Evolutionary conservation across 345 rosid species (phyloP), one percentile per base, ranked within the genome.

Genomic region (Diplotaxis tenuifolia): DNA sequence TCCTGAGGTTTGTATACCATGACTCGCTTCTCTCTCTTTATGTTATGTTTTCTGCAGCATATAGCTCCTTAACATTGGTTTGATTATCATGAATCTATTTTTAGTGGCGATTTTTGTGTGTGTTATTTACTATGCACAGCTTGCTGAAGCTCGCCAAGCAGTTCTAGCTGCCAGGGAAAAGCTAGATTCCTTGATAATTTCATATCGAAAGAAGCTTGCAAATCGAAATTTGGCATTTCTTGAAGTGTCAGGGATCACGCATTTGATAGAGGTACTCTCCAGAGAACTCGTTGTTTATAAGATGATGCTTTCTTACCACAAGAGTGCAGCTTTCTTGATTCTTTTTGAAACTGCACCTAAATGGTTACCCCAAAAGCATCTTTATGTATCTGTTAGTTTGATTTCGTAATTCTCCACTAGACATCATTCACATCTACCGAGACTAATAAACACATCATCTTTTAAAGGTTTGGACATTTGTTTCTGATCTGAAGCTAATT

Each of bases 131-230:
- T 36, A 40, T 75, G 53, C 23, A 65, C 61, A 94, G 98, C 91
- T 94, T 75, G 85, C 84, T 73, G 85, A 68, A 68, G 89, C 96
- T 38, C 84, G 84, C 45, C 73, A 81, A 79, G 84, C 86, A 75
- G 89, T 91, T 78, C 88, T 79, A 75, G 68, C 70, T 67, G 86
- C 88, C 34, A 86, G 47, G 79, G 89, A 87, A 78, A 84, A 83
- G 62, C 55, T 79, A 31, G 82, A 79, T 38, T 70, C 73, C 23
- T 65, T 21, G 9, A 74, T 79, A 64, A 19, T 42, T 65, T 15
- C 34, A 71, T 70, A 74, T 53, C 79, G 76, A 15, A 74, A 74
- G 71, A 70, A 79, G 62, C 82, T 79, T 0, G 52, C 68, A 21
- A 65, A 12, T 65, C 69, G 63, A 10, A 70, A 75, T 70, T 49